Conservation (phyloP, 2,329 filamentous ascomycete species). For the Diaporthe ilicicola region DNA sequence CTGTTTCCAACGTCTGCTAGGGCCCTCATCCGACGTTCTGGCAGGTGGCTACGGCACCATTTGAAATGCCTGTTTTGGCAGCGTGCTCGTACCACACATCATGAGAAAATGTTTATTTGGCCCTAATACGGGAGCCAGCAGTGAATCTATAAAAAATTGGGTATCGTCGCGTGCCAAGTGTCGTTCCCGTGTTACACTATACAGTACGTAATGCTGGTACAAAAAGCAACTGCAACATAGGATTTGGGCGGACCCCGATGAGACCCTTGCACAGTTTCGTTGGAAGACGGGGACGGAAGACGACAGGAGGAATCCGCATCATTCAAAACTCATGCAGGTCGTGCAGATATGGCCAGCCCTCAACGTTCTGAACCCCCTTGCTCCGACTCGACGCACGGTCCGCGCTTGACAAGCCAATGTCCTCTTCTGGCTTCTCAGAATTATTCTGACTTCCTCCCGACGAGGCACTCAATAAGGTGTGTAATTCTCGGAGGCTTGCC, state of each 20-base stretch:
- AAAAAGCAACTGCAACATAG: not conserved
- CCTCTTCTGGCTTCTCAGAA: not conserved
- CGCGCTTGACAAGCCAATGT: not conserved
- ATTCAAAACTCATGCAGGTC: conserved; percentile 1
- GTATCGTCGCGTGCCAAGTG: not conserved
- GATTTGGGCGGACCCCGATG: not conserved
- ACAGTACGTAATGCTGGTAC: not conserved
- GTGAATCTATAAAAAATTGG: too few species aligned
- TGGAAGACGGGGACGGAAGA: not conserved
- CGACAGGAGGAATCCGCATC: not conserved
- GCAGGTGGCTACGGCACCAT: not conserved
- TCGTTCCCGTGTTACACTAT: not conserved
- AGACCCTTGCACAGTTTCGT: not conserved
- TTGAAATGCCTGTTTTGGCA: not conserved
- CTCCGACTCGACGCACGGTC: not conserved
- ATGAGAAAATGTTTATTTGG: not conserved
- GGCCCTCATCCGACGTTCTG: not conserved
- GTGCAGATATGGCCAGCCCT: not conserved
- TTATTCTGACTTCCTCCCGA: not conserved
- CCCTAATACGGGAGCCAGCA: not conserved
- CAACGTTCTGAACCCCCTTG: conserved; percentile 1
- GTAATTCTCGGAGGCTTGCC: too few species aligned
- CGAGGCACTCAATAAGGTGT: not conserved
- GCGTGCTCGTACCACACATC: conserved; percentile 8
- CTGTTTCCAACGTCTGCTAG: conserved; percentile 11